Evolutionary conservation across 768 basidiomycete species (phyloP), one percentile per base, ranked within the genome.

Genomic region (Terana coerulea): DNA sequence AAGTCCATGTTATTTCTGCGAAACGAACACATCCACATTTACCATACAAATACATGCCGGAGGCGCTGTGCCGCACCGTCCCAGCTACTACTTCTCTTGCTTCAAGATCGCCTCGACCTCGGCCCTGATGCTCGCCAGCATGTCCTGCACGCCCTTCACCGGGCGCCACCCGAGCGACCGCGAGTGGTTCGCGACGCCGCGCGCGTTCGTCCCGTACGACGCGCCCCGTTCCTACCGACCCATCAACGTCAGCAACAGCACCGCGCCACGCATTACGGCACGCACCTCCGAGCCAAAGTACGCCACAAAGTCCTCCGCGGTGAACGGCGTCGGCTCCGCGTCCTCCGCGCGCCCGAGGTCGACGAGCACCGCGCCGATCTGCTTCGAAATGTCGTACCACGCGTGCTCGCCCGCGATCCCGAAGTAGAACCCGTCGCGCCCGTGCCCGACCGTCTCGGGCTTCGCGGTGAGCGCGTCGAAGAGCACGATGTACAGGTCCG

Each of bases 81-180:
- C n/a, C n/a, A n/a, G 6, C 26, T 46, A 24, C 35, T 51, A 36
- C 47, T 50, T 35, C 21, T 40, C 28, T 15, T 49, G 40, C 46
- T 56, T 47, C 25, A 63, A 41, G 11, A 64, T 29, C n/a, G 61
- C 62, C 24, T 70, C 64, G 22, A 75, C 67, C 54, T 79, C 76
- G 1, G 64, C 59, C 41, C 61, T 62, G 51, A 79, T 66, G 55
- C 72, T 74, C 12, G 64, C 71, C 39, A 76, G 51, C 61, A 81
- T 58, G 49, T 77, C 75, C 12, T 45, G 48, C 7, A 61, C 75
- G 0, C 67, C 70, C 49, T 73, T 67, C 14, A 58, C 65, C 1
- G 76, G 76, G 44, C 68, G 69, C 77, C 77, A 78, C 3, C 77
- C 77, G 51, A 78, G 61, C 8, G 69, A 45, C 17, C 67, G 61